Evolutionary conservation across 2,329 filamentous ascomycete genomes (phyloP), one percentile per base, ranked within the genome.

Genomic region (Hymenoscyphus repandus): DNA sequence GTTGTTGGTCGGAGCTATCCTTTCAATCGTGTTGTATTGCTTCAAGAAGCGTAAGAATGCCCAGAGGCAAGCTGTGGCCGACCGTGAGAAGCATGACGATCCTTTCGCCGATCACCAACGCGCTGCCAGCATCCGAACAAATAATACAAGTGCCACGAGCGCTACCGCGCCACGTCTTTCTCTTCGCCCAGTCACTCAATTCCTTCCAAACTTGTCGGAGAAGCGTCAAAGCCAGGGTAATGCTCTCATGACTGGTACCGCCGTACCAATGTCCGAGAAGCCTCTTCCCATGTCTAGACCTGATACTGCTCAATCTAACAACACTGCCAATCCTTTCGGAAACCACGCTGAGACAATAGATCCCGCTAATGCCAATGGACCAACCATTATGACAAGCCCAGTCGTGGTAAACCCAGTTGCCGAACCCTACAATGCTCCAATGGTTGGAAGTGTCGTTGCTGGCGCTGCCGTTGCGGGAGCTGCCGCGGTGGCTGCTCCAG

Each of bases 121-220:
- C 30, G 47, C 36, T 41, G 47, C 27, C n/a, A 50, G 48, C 33
- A 50, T 43, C 15, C 59, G 58, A 15, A 57, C 61, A 54, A 43
- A 27, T 7, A 27, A 27, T 27, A 27, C 22, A 4, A 27, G 22
- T 27, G 22, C 22, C 22, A 27, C 22, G 4, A 27, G 58, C 56
- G 73, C 75, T 30, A 78, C 73, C 32, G 84, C 90, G 40, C 90
- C 90, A n/a, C 85, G 85, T 55, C 77, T 96, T 54, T 95, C 89
- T 64, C 58, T 96, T 48, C 85, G 90, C 45, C 90, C 90, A 2
- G 80, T 93, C 44, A 92, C 89, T 37, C 83, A 93, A 62, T 91
- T 96, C 70, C 76, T 88, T 36, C 87, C 89, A 5, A 83, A 80
- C 63, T 77, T 88, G 53, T 50, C 72, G 6, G 76, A 79, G 49